Evolutionary conservation across 1,284 basidiomycete species (phyloP).

Genomic region (Puccinia polysora): DNA sequence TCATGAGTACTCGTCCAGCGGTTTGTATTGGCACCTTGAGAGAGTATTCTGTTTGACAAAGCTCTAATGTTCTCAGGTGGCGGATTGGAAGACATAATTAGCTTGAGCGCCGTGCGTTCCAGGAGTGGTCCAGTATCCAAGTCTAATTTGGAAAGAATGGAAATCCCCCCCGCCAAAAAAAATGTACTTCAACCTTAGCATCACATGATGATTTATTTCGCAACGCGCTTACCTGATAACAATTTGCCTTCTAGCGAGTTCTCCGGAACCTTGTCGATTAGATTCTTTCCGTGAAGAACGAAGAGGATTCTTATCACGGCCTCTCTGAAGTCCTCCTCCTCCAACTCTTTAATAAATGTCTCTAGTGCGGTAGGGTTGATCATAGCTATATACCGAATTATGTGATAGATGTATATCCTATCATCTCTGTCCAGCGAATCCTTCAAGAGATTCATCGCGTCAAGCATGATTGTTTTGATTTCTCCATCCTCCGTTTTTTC

Average conservation of each 20-base stretch:
- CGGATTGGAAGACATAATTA: background rate
- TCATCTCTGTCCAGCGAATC: background rate
- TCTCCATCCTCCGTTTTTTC: background rate
- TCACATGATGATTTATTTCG: background rate
- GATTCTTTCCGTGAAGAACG: background rate
- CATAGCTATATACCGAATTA: background rate
- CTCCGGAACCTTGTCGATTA: background rate
- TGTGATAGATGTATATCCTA: background rate
- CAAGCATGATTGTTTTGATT: background rate
- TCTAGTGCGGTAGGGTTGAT: background rate
- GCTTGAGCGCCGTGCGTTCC: background rate
- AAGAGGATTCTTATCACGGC: background rate
- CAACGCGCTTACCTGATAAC: background rate
- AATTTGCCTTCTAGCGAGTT: background rate
- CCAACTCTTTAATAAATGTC: background rate
- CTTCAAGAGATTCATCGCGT: background rate
- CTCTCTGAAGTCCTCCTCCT: background rate
- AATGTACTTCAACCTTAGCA: background rate
- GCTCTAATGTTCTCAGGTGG: background rate
- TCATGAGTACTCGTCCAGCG: background rate
- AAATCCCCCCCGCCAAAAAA: background rate
- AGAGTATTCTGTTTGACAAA: background rate
- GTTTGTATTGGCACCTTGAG: background rate
- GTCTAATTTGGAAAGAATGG: background rate
- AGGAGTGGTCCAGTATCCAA: background rate